A percentile compares a stretch with the other conserved stretches of the same genome.
Conservation (phyloP, 2,329 filamentous ascomycete species). For the Aureobasidium leucospermi region DNA sequence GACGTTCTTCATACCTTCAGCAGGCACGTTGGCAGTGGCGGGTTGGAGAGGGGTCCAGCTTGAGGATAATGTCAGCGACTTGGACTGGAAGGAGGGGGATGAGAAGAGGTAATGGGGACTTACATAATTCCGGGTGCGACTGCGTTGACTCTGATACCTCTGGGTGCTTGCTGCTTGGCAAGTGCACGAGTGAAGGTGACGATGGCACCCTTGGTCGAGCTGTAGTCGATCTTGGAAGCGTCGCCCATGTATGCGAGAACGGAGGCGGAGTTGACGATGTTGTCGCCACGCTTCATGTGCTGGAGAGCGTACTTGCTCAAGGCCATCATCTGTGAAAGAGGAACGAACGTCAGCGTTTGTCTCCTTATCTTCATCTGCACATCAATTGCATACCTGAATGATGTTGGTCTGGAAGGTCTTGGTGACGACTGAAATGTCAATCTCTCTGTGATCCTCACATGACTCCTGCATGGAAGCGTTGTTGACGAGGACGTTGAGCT, state of each 20-base stretch:
- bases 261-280: conserved; percentile 47
- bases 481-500: conserved; percentile 47
- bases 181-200: conserved; percentile 48
- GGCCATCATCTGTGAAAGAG: conserved; percentile 42
- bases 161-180: conserved; percentile 46
- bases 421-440: conserved; percentile 48
- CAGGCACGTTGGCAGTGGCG: conserved; percentile 32
- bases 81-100: neutral
- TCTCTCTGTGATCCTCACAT: conserved; percentile 46
- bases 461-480: conserved; percentile 53
- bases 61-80: neutral
- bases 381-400: conserved; percentile 28
- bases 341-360: neutral
- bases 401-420: conserved; percentile 53
- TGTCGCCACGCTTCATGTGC: conserved; percentile 45
- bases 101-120: neutral
- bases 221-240: conserved; percentile 42
- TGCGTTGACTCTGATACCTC: conserved; percentile 49
- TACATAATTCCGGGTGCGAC: conserved; percentile 24
- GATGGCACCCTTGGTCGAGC: conserved; percentile 53
- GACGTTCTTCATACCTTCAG: conserved; percentile 21
- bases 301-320: conserved; percentile 50
- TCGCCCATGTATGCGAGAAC: conserved; percentile 47
- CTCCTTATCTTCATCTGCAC: neutral
- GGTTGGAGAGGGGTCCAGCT: conserved; percentile 37